A percentile compares a stretch with the other conserved stretches of the same genome.
Evolutionary conservation across 1,139 yeast species (phyloP).

Genomic region (Blastobotrys aristatus): DNA sequence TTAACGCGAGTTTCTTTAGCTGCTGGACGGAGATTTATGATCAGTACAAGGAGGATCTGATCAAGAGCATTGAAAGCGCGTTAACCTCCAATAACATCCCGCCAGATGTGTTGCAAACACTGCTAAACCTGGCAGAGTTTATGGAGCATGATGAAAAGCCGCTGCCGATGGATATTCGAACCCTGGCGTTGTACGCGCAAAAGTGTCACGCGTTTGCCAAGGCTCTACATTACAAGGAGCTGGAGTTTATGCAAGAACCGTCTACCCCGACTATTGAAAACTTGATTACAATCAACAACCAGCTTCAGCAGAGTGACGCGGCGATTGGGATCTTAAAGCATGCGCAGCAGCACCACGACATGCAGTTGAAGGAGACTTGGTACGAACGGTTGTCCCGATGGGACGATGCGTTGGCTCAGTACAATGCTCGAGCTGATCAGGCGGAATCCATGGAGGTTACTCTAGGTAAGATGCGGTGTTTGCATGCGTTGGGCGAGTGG

Average conservation of each 20-base stretch:
- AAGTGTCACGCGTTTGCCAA: slow-evolving; percentile 97
- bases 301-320: slow-evolving; percentile 93
- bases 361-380: slow-evolving; percentile 96
- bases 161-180: slow-evolving; percentile 81
- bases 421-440: slow-evolving; percentile 61
- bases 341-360: slow-evolving; percentile 89
- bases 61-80: slow-evolving; percentile 80
- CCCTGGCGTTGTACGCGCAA: slow-evolving; percentile 89
- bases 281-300: slow-evolving; percentile 86
- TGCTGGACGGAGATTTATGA: slow-evolving; percentile 93
- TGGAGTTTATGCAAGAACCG: slow-evolving; percentile 91
- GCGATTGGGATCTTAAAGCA: slow-evolving; percentile 95
- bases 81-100: slow-evolving; percentile 88
- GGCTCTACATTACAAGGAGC: slow-evolving; percentile 91
- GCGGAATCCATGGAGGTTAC: slow-evolving; percentile 63
- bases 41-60: slow-evolving; percentile 88
- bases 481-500: slow-evolving; percentile 98
- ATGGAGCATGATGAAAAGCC: slow-evolving; percentile 98
- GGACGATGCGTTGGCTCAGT: slow-evolving; percentile 95
- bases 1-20: slow-evolving; percentile 91
- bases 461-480: slow-evolving; percentile 96
- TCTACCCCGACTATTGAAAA: slow-evolving; percentile 90
- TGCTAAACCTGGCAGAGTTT: slow-evolving; percentile 86
- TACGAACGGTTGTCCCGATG: slow-evolving; percentile 93
- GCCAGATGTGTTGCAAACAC: slow-evolving; percentile 89